Evolutionary conservation across 139 green algal genomes (phyloP), one percentile per base, ranked within the genome.

Genomic region (Tetradesmus obliquus): DNA sequence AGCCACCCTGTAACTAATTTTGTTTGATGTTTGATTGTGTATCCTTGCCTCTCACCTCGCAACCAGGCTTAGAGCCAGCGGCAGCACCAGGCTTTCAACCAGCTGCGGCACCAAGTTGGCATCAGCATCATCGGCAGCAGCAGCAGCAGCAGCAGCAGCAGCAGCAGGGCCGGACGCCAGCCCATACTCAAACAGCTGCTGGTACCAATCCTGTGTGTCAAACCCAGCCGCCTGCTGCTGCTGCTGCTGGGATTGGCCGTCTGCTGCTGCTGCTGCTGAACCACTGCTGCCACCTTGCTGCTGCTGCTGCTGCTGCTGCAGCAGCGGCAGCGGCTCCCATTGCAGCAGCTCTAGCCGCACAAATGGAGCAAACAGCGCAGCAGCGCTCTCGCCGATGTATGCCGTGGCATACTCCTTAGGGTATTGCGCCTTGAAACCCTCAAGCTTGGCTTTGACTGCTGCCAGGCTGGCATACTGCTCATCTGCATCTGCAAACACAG

Each of bases 311-410:
- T 84, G 55, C 88, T 86, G 88, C 88, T 86, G 74, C 88, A 22
- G 7, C 22, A 76, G 19, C 22, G 72, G 96, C 69, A 99, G 91
- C 24, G 97, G 98, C n/a, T 98, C 96, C 98, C 98, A 99, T 1
- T 82, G 84, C 81, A 99, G 94, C 72, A 99, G 95, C 94, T 99
- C 96, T 88, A 99, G 92, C 20, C 98, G 94, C 45, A 99, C 98
- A 93, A 97, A 99, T 53, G 98, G 98, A 60, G 98, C 97, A 92
- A 99, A 98, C 12, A 99, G 94, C 6, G 96, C 96, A 32, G 98
- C 97, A 24, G 94, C 96, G 55, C 91, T 97, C 3, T 97, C 90
- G 6, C 95, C 91, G 74, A 98, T 95, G 92, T 99, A 99, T 12
- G 97, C 96, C 60, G 96, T 94, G 72, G 55, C 62, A 85, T 96